Evolutionary conservation across 1,139 yeast genomes (phyloP), one percentile per base, ranked within the genome.

Genomic region (Zygotorulaspora mrakii): DNA sequence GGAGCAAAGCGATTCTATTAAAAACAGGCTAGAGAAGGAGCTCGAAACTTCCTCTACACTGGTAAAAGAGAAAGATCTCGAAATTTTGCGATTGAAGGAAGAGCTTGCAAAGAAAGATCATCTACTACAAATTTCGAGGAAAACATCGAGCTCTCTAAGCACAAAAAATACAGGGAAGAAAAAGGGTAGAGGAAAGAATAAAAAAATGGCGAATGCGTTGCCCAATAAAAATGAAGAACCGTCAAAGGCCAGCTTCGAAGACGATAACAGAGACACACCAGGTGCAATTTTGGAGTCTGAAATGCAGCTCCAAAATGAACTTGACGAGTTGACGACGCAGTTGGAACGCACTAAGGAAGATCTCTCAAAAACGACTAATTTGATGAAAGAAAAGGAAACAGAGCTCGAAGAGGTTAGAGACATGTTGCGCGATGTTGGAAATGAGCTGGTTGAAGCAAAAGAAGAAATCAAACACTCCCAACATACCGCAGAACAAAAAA

Each of bases 361-460:
- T 33, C 34, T 52, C n/a, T 18, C 17, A 2, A 26, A 35, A 10
- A 22, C 45, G 2, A 42, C 41, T 9, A 23, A 40, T 5, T 17
- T 37, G 33, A 20, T 61, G 17, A 57, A 53, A 31, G 36, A 39
- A 14, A 62, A 59, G 35, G 39, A 45, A 23, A 53, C 49, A 8
- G 67, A 62, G 39, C 44, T 67, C 17, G 66, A 65, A 39, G 59
- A 56, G 35, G 69, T 83, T 39, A 73, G 81, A 48, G 95, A 85
- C 43, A 82, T 79, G 83, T 62, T 87, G 35, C 74, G 74, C 49
- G 77, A 76, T 36, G 71, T 87, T 14, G 95, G 95, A 1, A 76
- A 82, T 53, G 94, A 85, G 37, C 67, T 86, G 17, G 94, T 86
- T 9, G 56, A 56, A 20, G 55, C 61, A 14, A 55, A 55, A 40